phyloP scores from a whole-genome alignment of 768 basidiomycete species.

The Lactifluus pinguis region DNA sequence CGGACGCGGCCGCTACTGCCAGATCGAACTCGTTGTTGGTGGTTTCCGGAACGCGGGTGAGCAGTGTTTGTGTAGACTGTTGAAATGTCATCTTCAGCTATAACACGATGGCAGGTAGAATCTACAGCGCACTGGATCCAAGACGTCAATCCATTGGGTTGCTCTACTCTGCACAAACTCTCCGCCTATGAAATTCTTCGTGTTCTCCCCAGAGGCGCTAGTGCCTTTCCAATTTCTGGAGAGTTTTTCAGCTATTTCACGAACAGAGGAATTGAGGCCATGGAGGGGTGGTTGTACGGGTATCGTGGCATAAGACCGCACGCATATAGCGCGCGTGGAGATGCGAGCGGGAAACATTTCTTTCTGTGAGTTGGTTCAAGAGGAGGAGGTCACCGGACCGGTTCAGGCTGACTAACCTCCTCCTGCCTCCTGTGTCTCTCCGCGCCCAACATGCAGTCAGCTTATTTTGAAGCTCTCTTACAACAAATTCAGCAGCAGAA shows the following conservation, averaged over 20 bases:
- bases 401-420: no score
- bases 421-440: no score
- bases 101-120: not conserved
- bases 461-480: not conserved
- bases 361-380: not conserved
- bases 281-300: constrained; percentile 26
- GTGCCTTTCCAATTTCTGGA: constrained; percentile 83
- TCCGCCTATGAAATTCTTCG: constrained; percentile 89
- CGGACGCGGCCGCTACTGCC: constrained; percentile 74
- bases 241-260: constrained; percentile 56
- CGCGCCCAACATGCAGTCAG: not conserved
- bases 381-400: not conserved
- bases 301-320: constrained; percentile 24
- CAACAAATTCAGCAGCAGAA: constrained; percentile 4
- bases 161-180: constrained; percentile 80
- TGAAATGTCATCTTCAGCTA: not conserved
- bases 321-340: constrained; percentile 9
- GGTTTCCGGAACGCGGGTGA: constrained; percentile 87
- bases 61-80: constrained; percentile 83
- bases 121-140: constrained; percentile 66
- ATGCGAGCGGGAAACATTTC: constrained; percentile 4
- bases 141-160: constrained; percentile 73
- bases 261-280: constrained; percentile 46
- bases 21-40: constrained; percentile 70
- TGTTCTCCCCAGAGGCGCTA: constrained; percentile 71